Conservation (phyloP, 202 grass and related monocot species). For the Miscanthus sacchariflorus region DNA sequence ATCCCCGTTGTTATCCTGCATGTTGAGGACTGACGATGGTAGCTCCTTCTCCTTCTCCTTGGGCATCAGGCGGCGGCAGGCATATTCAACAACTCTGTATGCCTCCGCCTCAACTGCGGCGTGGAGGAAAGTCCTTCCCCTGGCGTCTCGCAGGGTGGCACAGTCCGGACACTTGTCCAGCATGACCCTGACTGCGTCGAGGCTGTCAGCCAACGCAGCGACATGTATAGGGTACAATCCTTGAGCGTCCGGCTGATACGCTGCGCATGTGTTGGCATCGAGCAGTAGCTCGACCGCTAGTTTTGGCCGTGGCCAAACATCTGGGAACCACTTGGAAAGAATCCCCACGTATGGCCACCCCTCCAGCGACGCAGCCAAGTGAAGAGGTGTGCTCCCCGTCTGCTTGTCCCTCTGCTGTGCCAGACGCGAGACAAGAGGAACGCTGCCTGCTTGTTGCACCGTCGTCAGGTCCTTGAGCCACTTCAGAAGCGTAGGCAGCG, state of each 20-base stretch:
- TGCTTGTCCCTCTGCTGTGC: background rate
- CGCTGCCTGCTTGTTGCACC: too few species aligned
- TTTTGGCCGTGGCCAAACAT: background rate
- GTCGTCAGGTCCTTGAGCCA: too few species aligned
- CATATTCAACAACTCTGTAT: background rate
- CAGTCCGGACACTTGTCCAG: background rate
- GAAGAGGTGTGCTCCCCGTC: background rate
- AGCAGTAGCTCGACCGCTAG: background rate
- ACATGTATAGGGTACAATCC: background rate
- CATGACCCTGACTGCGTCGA: background rate
- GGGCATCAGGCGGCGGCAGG: background rate
- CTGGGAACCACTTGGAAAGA: background rate
- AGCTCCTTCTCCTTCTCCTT: too few species aligned
- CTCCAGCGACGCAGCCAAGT: background rate
- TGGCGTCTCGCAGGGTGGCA: background rate
- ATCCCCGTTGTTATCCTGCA: conserved; percentile 32
- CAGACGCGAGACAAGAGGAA: background rate
- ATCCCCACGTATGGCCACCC: conserved; percentile 22
- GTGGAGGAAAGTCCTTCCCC: conserved; percentile 16
- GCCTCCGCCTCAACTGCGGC: background rate
- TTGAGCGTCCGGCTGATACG: background rate
- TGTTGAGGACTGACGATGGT: background rate
- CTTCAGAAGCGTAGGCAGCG: too few species aligned
- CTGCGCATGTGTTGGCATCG: background rate
- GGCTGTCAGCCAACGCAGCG: background rate